Evolutionary conservation across 2,329 filamentous ascomycete genomes (phyloP), one percentile per base, ranked within the genome.

Genomic region (Trichoderma polysporum): DNA sequence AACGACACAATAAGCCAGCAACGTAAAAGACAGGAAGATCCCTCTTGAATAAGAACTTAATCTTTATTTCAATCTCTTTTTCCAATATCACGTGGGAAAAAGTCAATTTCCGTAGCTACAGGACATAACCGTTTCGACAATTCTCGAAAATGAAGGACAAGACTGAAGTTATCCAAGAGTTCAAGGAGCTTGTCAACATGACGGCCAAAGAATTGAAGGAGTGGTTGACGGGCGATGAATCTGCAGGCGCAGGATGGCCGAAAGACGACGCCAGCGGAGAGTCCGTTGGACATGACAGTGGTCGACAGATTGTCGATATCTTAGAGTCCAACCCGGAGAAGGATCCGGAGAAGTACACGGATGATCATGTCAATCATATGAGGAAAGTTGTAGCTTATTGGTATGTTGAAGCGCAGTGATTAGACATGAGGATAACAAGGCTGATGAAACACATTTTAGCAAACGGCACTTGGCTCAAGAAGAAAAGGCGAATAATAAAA

Each of bases 121-220:
- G 5, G n/a, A 27, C 7, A 17, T 5, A 12, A n/a, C 15, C n/a
- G n/a, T n/a, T n/a, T n/a, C n/a, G 6, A 29, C 13, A 47, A 25
- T 31, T n/a, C 2, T 37, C 35, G 39, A 53, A 65, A 12, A 74
- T 73, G 64, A 73, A 74, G 66, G 68, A 70, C 31, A 70, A 69
- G 31, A 71, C 75, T 2, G 73, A 76, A 35, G 75, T 78, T 45
- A 74, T 77, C 69, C 82, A 84, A 58, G 87, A 90, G 73, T 91
- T 90, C 80, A 89, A 90, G 69, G 81, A 86, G 45, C 76, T 89
- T 54, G 86, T 90, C 75, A 90, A 90, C 75, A 90, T 91, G 88
- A 83, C 81, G 12, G 79, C 86, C 1, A 75, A 80, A 1, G 87
- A 90, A 69, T 81, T 91, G 17, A 82, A 87, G 71, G 79, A 82